Base-by-base conservation (phyloP, 495 filamentous ascomycete genomes). In the Talaromyces borbonicus region DNA sequence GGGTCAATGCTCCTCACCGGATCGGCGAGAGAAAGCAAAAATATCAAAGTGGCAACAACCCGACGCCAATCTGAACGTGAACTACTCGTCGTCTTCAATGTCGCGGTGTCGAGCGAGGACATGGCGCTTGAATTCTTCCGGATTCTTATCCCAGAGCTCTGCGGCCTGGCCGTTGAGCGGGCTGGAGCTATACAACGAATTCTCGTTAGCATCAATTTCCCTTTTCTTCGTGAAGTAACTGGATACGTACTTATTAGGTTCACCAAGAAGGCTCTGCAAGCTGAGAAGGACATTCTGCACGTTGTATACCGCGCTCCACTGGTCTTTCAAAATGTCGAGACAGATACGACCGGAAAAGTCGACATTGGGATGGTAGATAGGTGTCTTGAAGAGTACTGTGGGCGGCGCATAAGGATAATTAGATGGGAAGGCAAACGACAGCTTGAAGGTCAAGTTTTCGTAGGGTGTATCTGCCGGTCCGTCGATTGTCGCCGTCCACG, bases 291-390 rank as follows among this genome's bases (percentile, higher is more conserved):
- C 86, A 35, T 81, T 92, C 66, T 92, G 86, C 46, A 92, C 83
- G 55, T 95, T 96, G 74, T 95, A 94, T 11, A 90, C 87, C 15
- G 83, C 82, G 51, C 87, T 94, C 92, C 92, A 97, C 68, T 95
- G 95, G 59, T 96, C 92, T 72, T 95, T 95, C 42, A 99, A 71
- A 54, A 99, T 99, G 63, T 97, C 93, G 48, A 99, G 72, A 62
- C 88, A 95, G 64, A 95, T 94, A 44, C 87, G 78, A 30, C 87
- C 88, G 6, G 87, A 88, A 65, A 92, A 90, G 61, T 93, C 88
- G 50, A 95, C 83, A 52, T 95, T 95, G 19, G 89, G 89, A 54
- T 95, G 89, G 67, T 90, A 93, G 62, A 95, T 93, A 11, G 87
- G 86, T 1, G 89, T 94, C 60, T 84, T 88, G 75, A 92, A 95